Evolutionary conservation across 2,329 filamentous ascomycete genomes (phyloP).

Genomic region (Alternaria alternata): DNA sequence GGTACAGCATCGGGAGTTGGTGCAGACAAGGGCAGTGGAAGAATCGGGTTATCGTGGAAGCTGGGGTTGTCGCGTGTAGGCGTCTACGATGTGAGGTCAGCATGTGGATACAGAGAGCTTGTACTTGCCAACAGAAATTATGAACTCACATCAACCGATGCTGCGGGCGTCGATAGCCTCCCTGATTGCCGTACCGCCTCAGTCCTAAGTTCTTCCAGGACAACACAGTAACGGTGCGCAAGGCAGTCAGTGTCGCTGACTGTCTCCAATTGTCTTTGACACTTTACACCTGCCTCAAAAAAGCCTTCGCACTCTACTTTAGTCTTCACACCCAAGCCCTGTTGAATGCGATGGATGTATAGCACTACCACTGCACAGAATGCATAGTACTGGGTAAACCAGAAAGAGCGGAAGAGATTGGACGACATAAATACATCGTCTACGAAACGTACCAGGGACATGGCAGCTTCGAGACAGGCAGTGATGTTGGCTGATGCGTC

Average conservation of each 20-base stretch:
- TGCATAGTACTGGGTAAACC: conserved; percentile 63
- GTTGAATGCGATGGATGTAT: conserved; percentile 64
- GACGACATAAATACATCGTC: conserved; percentile 53
- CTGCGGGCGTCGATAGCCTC: conserved; percentile 8
- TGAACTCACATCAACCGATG: background rate
- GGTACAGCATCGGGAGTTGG: background rate
- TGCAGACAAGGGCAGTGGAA: background rate
- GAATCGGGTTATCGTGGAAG: conserved; percentile 4
- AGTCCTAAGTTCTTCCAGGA: conserved; percentile 61
- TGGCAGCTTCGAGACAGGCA: conserved; percentile 59
- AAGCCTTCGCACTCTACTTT: conserved; percentile 60
- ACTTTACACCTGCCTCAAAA: conserved; percentile 54
- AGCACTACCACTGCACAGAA: conserved; percentile 64
- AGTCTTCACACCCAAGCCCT: conserved; percentile 53
- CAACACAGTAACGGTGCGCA: conserved; percentile 59
- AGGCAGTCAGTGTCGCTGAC: conserved; percentile 45
- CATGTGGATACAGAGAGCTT: background rate
- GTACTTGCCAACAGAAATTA: background rate
- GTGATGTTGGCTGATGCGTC: conserved; percentile 48
- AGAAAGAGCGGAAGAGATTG: conserved; percentile 58
- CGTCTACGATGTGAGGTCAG: background rate
- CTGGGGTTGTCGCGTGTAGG: background rate
- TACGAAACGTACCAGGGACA: conserved; percentile 56
- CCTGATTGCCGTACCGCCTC: conserved; percentile 49
- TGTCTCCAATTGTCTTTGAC: conserved; percentile 50